Evolutionary conservation across 2,329 filamentous ascomycete genomes (phyloP).

Genomic region (Cercospora berteroae): DNA sequence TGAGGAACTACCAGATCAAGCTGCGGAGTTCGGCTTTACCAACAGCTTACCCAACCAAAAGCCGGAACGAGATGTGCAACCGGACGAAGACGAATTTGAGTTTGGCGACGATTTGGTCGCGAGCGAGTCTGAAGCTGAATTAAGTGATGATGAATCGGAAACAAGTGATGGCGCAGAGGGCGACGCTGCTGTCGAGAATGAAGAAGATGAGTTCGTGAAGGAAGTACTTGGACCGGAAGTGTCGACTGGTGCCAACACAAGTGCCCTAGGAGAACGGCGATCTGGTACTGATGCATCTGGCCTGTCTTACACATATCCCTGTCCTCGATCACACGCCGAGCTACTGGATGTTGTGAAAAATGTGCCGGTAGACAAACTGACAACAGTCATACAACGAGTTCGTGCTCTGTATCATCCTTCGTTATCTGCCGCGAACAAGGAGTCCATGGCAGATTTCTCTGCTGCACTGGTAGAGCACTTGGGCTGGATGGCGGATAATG

Average conservation of each 20-base stretch:
- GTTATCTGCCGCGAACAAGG: constrained; percentile 79
- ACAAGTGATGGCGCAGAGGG: constrained; percentile 26
- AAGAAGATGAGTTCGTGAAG: constrained; percentile 50
- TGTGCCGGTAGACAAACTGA: constrained; percentile 64
- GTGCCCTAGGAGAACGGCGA: constrained; percentile 45
- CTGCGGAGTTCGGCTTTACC: constrained; percentile 62
- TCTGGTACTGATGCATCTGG: constrained; percentile 36
- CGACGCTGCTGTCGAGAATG: constrained; percentile 37
- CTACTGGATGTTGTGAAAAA: constrained; percentile 64
- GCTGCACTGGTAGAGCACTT: constrained; percentile 65
- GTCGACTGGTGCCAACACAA: constrained; percentile 21
- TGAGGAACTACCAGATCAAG: constrained; percentile 53
- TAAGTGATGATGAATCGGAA: constrained; percentile 24
- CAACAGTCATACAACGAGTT: constrained; percentile 82
- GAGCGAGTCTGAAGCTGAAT: constrained; percentile 58
- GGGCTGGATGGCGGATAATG: constrained; percentile 55
- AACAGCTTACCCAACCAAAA: constrained; percentile 48
- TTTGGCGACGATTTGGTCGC: constrained; percentile 87
- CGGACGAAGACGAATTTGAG: constrained; percentile 92
- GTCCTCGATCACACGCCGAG: constrained; percentile 74
- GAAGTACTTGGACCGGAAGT: constrained; percentile 39
- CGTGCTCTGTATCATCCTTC: constrained; percentile 90
- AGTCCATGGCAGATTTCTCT: constrained; percentile 70
- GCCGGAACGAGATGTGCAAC: constrained; percentile 61
- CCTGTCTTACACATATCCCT: constrained; percentile 81